phyloP scores from a whole-genome alignment of 169 alveolate genomes.

The Besnoitia besnoiti region DNA sequence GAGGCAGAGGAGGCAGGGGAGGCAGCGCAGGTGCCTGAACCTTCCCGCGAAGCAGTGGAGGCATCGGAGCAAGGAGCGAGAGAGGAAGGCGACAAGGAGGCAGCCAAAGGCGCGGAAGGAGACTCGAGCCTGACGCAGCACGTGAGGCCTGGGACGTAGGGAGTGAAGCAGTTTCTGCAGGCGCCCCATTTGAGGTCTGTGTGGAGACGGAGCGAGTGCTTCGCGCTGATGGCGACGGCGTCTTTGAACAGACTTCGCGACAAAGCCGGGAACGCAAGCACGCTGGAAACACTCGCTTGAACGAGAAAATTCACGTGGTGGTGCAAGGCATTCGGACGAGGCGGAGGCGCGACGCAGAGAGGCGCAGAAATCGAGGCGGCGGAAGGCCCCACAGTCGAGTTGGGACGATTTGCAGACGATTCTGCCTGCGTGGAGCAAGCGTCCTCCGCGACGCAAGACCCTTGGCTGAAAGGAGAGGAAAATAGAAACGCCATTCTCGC shows the following conservation, averaged over 20 bases:
- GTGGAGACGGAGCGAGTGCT: constrained; percentile 28
- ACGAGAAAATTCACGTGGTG: constrained; percentile 27
- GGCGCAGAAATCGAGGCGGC: background rate
- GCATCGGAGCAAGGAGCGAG: too few relatives aligned
- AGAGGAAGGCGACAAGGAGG: too few relatives aligned
- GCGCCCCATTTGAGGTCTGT: constrained; percentile 26
- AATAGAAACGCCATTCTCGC: background rate
- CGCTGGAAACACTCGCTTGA: background rate
- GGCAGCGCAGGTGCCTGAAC: too few relatives aligned
- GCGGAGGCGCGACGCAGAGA: background rate
- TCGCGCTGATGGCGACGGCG: background rate
- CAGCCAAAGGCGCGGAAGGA: too few relatives aligned
- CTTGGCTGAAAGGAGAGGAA: background rate
- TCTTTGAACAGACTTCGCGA: background rate
- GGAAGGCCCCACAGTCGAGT: background rate
- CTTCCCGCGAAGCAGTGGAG: too few relatives aligned
- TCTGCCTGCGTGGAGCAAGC: background rate
- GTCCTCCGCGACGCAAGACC: background rate
- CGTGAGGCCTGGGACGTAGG: background rate
- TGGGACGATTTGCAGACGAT: background rate
- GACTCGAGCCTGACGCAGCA: background rate
- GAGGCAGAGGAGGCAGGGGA: too few relatives aligned
- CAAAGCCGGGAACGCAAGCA: background rate
- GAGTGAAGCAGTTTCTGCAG: background rate
- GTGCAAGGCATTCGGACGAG: background rate